Percentiles rank a stretch among this genome's conserved stretches.
Conservation (phyloP, 257 asterid species). For the Petunia axillaris region DNA sequence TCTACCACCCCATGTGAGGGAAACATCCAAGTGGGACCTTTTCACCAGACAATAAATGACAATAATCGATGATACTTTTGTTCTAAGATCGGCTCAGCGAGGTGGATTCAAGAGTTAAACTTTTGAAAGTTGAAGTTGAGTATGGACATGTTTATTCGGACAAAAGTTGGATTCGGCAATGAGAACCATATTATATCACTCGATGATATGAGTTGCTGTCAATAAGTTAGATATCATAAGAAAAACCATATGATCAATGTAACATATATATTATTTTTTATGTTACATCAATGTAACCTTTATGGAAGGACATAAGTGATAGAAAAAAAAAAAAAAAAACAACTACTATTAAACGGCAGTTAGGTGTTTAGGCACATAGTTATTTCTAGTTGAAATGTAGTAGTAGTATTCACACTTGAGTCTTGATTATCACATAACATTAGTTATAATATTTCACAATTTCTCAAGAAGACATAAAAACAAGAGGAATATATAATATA, state of each 20-base stretch:
- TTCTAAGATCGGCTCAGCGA: neutral
- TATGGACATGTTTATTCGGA: no score
- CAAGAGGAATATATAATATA: neutral
- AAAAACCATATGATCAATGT: neutral
- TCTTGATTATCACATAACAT: conserved; percentile 11
- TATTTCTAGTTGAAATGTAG: neutral
- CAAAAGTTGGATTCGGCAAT: no score
- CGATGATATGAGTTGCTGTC: neutral
- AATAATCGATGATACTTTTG: neutral
- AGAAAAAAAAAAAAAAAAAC: neutral
- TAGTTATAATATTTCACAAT: conserved; percentile 22
- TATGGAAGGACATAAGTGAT: conserved; percentile 4
- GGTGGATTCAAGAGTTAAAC: no score
- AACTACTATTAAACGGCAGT: neutral
- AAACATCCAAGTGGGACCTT: conserved; percentile 25
- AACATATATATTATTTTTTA: neutral
- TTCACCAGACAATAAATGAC: conserved; percentile 19
- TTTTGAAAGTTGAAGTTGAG: no score
- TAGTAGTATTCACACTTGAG: conserved; percentile 17
- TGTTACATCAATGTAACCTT: neutral
- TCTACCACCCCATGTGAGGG: conserved; percentile 45
- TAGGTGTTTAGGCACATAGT: neutral
- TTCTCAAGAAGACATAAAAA: neutral
- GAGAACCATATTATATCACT: no score
- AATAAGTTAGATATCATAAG: neutral